Conservation (phyloP, 2,329 filamentous ascomycete genomes). For the Claviceps purpurea region DNA sequence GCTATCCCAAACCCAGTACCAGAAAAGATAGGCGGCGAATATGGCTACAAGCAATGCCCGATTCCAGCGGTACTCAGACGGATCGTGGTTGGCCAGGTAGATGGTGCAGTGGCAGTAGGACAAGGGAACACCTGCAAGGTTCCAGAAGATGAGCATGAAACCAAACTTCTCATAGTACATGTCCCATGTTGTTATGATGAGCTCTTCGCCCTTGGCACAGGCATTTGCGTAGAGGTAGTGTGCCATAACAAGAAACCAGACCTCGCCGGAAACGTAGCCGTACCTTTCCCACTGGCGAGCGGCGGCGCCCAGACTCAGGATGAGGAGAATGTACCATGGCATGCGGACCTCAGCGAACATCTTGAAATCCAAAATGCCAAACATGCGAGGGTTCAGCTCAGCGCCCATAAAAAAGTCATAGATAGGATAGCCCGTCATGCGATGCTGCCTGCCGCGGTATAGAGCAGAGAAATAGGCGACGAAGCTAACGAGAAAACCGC, state of each 20-base stretch:
- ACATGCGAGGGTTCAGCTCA: conserved; percentile 82
- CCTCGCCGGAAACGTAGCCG: conserved; percentile 77
- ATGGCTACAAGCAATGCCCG: conserved; percentile 50
- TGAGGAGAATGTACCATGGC: conserved; percentile 81
- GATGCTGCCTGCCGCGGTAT: conserved; percentile 67
- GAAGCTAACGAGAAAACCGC: conserved; percentile 71
- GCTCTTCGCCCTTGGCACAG: conserved; percentile 82
- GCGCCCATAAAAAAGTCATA: conserved; percentile 91
- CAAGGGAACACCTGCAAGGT: conserved; percentile 78
- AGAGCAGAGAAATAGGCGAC: conserved; percentile 79
- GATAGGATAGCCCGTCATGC: conserved; percentile 72
- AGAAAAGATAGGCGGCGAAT: conserved; percentile 60
- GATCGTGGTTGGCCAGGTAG: conserved; percentile 73
- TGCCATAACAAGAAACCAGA: conserved; percentile 72
- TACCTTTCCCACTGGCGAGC: conserved; percentile 73
- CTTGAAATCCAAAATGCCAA: conserved; percentile 71
- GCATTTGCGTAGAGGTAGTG: conserved; percentile 89
- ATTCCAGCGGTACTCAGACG: conserved; percentile 66
- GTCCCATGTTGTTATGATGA: conserved; percentile 81
- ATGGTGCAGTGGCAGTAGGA: conserved; percentile 91
- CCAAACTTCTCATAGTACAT: conserved; percentile 97
- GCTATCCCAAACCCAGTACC: conserved; percentile 89
- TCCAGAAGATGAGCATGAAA: conserved; percentile 98
- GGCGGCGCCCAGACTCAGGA: conserved; percentile 62
- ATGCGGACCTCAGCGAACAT: conserved; percentile 93